Conservation (phyloP, 2,329 filamentous ascomycete species). For the Aspergillus transmontanensis region DNA sequence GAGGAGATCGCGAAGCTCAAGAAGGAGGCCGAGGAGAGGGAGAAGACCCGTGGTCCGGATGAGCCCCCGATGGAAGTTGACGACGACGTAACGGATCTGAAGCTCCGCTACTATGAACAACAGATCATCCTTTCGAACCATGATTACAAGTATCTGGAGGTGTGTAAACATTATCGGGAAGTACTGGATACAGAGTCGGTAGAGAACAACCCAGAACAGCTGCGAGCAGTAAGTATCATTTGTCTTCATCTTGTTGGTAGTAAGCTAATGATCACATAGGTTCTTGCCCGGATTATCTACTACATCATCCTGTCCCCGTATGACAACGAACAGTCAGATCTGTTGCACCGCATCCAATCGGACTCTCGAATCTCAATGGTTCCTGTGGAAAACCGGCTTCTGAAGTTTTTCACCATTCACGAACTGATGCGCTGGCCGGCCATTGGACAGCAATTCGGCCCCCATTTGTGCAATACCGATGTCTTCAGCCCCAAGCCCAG, state of each 20-base stretch:
- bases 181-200: conserved; percentile 95
- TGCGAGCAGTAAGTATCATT: conserved; percentile 72
- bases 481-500: conserved; percentile 73
- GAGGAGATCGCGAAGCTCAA: conserved; percentile 90
- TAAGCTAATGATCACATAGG: conserved; percentile 52
- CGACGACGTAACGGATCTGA: conserved; percentile 94
- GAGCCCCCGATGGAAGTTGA: conserved; percentile 73
- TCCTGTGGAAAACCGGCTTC: conserved; percentile 76
- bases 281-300: conserved; percentile 93
- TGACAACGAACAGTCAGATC: conserved; percentile 97
- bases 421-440: conserved; percentile 99
- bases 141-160: conserved; percentile 94
- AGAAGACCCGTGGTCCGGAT: conserved; percentile 77
- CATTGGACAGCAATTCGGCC: conserved; percentile 83
- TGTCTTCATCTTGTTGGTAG: conserved; percentile 4
- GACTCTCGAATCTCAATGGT: conserved; percentile 81
- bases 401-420: conserved; percentile 92
- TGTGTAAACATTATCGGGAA: conserved; percentile 97
- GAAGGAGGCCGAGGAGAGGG: conserved; percentile 76
- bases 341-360: conserved; percentile 87
- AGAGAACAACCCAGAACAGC: conserved; percentile 82
- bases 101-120: conserved; percentile 95
- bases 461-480: conserved; percentile 84
- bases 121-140: conserved; percentile 96
- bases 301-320: conserved; percentile 95